Conservation (phyloP, 2,329 filamentous ascomycete species). For the Microsporum ferrugineum region DNA sequence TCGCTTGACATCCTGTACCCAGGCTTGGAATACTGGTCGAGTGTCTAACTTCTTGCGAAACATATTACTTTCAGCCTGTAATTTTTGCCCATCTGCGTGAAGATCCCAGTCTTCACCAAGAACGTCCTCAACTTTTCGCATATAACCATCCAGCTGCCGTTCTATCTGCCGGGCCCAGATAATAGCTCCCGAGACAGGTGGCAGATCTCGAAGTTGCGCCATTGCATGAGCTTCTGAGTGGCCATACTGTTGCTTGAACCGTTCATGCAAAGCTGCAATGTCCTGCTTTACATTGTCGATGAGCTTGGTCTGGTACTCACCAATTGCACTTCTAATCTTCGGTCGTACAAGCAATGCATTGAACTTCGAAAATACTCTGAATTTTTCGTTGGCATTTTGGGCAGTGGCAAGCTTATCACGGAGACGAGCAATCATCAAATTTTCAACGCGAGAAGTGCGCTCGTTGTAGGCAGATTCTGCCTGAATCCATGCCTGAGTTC, state of each 20-base stretch:
- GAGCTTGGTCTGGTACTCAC: slow-evolving; percentile 94
- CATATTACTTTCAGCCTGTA: slow-evolving; percentile 79
- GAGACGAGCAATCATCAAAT: slow-evolving; percentile 92
- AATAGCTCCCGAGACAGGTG: slow-evolving; percentile 90
- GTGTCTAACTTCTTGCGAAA: slow-evolving; percentile 97
- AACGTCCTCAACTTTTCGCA: slow-evolving; percentile 98
- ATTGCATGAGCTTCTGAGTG: slow-evolving; percentile 97
- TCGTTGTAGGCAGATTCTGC: slow-evolving; percentile 97
- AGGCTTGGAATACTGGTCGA: slow-evolving; percentile 84
- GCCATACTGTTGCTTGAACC: slow-evolving; percentile 97
- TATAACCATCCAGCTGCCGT: slow-evolving; percentile 86
- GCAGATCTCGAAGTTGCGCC: slow-evolving; percentile 91
- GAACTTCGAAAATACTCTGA: slow-evolving; percentile 98
- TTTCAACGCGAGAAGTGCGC: slow-evolving; percentile 90
- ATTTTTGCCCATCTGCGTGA: slow-evolving; percentile 87
- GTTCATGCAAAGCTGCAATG: slow-evolving; percentile 83
- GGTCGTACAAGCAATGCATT: slow-evolving; percentile 95
- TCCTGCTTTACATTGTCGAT: slow-evolving; percentile 97
- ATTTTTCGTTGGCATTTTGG: slow-evolving; percentile 98
- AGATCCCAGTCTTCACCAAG: slow-evolving; percentile 89
- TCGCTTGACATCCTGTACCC: slow-evolving; percentile 79
- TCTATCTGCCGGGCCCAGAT: slow-evolving; percentile 98
- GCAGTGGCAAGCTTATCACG: slow-evolving; percentile 87
- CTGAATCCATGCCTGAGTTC: slow-evolving; percentile 82
- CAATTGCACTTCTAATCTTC: slow-evolving; percentile 97